These are phyloP conservation scores for Aspergillus sp. DNA, from an alignment of 2,329 filamentous ascomycete species.

Conservation along the genomic window DNA sequence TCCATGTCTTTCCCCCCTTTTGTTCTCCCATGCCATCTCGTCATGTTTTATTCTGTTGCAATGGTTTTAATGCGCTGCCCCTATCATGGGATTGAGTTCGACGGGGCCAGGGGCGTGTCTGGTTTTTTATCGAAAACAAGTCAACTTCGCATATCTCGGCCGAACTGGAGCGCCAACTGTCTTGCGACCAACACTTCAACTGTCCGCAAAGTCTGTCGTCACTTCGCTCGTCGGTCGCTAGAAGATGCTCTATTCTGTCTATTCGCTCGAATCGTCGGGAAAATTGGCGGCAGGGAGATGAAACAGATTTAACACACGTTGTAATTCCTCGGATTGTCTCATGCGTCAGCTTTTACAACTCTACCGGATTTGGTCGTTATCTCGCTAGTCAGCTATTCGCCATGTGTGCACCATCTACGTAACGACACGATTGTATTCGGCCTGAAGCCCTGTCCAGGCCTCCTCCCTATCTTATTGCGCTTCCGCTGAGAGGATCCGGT, in stretches of 20 bases:
- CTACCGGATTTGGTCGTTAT: constrained; percentile 30
- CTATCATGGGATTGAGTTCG: constrained; percentile 22
- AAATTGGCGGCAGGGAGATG: constrained; percentile 34
- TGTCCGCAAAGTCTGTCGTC: constrained; percentile 22
- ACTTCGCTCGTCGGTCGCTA: constrained; percentile 27
- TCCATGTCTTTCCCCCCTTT: constrained; percentile 7
- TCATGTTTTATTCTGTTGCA: constrained; percentile 19
- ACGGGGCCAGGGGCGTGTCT: constrained; percentile 28
- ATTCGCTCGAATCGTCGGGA: constrained; percentile 30
- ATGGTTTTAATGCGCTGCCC: constrained; percentile 15
- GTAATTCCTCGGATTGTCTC: constrained; percentile 38
- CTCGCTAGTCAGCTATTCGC: constrained; percentile 34
- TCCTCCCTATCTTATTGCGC: constrained; percentile 1
- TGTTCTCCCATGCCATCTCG: constrained; percentile 16
- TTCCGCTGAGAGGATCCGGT: constrained; percentile 3
- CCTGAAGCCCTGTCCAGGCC: constrained; percentile 12
- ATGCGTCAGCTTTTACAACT: constrained; percentile 33
- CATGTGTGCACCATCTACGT: constrained; percentile 28
- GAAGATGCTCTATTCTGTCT: constrained; percentile 32
- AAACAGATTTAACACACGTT: constrained; percentile 30
- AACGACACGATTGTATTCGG: constrained; percentile 36
- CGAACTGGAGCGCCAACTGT: constrained; percentile 25
- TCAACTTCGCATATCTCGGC: constrained; percentile 28
- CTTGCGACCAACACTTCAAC: constrained; percentile 26
- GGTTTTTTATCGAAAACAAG: constrained; percentile 23